phyloP scores from a whole-genome alignment of 148 eudicot genomes.

The Chenopodium quinoa region DNA sequence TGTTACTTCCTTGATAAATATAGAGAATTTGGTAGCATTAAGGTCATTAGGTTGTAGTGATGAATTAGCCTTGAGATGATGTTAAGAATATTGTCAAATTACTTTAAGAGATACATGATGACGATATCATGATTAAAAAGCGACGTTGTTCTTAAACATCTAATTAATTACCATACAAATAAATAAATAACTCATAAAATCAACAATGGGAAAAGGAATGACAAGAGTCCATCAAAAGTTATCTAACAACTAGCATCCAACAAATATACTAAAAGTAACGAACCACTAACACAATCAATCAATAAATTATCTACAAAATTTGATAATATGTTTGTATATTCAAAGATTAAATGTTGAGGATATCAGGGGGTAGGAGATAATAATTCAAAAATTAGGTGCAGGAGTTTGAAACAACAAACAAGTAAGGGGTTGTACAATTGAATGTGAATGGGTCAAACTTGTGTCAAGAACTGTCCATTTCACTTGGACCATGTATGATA shows the following conservation, averaged over 20 bases:
- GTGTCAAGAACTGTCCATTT: background rate
- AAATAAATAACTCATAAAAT: background rate
- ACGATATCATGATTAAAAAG: slow-evolving; percentile 10
- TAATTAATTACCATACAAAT: background rate
- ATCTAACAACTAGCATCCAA: background rate
- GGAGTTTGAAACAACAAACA: slow-evolving; percentile 17
- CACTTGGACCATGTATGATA: background rate
- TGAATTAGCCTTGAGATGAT: background rate
- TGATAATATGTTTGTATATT: too few relatives aligned
- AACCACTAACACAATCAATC: background rate
- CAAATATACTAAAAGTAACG: background rate
- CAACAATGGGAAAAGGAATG: background rate
- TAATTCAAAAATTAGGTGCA: slow-evolving; percentile 17
- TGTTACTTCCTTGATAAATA: too few relatives aligned
- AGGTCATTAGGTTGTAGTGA: too few relatives aligned
- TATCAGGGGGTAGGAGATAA: background rate
- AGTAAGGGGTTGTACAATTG: background rate
- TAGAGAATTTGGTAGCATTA: too few relatives aligned
- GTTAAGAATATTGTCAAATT: background rate
- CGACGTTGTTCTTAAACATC: background rate
- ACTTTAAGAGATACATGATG: background rate
- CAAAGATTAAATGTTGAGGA: background rate
- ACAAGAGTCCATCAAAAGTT: background rate
- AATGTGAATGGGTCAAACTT: slow-evolving; percentile 7
- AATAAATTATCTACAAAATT: too few relatives aligned